phyloP scores from a whole-genome alignment of 2,329 filamentous ascomycete genomes.

The Sarocladium strictum region DNA sequence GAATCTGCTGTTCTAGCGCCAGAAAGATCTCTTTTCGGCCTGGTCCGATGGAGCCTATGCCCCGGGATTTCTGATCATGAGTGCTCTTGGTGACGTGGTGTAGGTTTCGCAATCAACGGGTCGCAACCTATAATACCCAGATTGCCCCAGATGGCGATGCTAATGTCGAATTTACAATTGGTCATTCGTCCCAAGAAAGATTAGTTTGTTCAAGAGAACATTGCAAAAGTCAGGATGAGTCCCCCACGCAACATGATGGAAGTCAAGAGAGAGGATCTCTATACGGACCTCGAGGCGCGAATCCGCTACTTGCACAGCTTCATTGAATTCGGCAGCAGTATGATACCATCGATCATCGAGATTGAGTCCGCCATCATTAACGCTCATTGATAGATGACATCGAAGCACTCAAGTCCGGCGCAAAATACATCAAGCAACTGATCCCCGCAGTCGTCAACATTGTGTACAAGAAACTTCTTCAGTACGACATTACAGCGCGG shows the following conservation, averaged over 20 bases:
- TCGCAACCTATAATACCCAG: not conserved
- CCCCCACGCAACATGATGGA: conserved; percentile 42
- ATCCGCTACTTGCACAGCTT: conserved; percentile 71
- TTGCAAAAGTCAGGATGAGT: conserved; percentile 18
- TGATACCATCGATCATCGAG: too few species aligned
- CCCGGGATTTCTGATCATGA: not conserved
- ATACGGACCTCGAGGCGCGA: conserved; percentile 62
- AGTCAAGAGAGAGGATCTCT: conserved; percentile 64
- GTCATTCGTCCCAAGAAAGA: not conserved
- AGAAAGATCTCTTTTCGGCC: not conserved
- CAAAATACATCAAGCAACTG: conserved; percentile 74
- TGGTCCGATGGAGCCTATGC: not conserved
- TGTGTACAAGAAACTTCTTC: conserved; percentile 74
- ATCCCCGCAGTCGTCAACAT: conserved; percentile 81
- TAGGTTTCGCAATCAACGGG: not conserved
- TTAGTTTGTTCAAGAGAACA: not conserved
- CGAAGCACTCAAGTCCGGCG: conserved; percentile 60
- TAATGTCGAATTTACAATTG: not conserved
- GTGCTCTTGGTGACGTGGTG: not conserved
- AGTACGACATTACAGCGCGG: conserved; percentile 75
- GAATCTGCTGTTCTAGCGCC: not conserved
- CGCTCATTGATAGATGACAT: conserved; percentile 53
- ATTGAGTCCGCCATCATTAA: too few species aligned
- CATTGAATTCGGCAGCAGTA: conserved; percentile 67
- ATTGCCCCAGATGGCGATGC: not conserved